Base-by-base conservation (phyloP, 2,329 filamentous ascomycete genomes). In the Colletotrichum viniferum region DNA sequence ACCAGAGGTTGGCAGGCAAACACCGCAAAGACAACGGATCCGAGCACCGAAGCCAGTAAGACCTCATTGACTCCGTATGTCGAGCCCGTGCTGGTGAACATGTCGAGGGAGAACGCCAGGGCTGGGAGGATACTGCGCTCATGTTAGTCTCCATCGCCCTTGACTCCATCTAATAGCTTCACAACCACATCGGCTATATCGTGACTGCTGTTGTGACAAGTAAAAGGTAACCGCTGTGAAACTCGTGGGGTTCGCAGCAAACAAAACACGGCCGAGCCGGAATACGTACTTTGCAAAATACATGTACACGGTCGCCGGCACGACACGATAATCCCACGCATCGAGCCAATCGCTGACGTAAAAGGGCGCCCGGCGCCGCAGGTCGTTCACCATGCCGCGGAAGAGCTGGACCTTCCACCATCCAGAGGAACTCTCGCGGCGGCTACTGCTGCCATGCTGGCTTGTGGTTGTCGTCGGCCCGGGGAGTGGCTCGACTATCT, bases 21-120 rank as follows among this genome's bases (percentile, higher is more conserved):
- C 2, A 97, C 78, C 4, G 94, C 88, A 82, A 98, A 98, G 2
- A 98, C 94, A 1, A 96, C 91, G 7, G 95, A 90, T 3, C 94
- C 96, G 9, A 98, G 87, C 3, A 97, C 95, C 3, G 95, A 97
- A 8, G 96, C 90, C 48, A 98, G 87, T n/a, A 98, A 87, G 3
- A 97, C 95, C 85, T 98, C 96, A 82, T 98, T 98, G 73, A 98
- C 95, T 66, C 96, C 95, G 81, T 95, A 98, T 78, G 94, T 94
- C 84, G 93, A 94, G 76, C 93, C 88, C 1, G 95, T 98, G 85
- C 96, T 96, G 76, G 93, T 94, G 82, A 97, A 97, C 96, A 98
- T 98, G 84, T 98, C 95, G 69, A 98, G 89, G 2, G 95, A 97
- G 85, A 98, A 98, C 63, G 96, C 96, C 75, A 98, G 86, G 2